Evolutionary conservation across 179 eudicot species (phyloP).

Genomic region (Amaranthus tricolor): DNA sequence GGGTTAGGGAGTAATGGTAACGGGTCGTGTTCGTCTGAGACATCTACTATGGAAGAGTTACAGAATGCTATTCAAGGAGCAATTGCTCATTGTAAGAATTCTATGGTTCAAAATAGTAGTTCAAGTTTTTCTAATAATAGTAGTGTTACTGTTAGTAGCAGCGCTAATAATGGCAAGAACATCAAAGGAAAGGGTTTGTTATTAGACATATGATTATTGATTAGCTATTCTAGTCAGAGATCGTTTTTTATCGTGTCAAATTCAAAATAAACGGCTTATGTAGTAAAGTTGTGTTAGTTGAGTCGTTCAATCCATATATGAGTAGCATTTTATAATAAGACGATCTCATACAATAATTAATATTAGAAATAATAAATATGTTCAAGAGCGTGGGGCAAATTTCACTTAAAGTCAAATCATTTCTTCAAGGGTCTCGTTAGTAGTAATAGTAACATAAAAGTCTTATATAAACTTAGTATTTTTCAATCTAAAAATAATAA

Average conservation of each 20-base stretch:
- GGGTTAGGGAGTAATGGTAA: conserved; percentile 5
- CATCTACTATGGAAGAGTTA: conserved; percentile 85
- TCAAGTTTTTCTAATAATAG: conserved; percentile 14
- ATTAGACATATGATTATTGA: conserved; percentile 10
- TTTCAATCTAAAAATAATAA: too few species aligned
- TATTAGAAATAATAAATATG: too few species aligned
- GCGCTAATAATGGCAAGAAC: background rate
- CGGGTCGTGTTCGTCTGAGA: conserved; percentile 24
- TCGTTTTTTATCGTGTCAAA: too few species aligned
- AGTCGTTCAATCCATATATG: too few species aligned
- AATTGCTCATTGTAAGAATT: conserved; percentile 88
- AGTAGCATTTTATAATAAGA: too few species aligned
- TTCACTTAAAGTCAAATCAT: too few species aligned
- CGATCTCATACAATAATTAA: too few species aligned
- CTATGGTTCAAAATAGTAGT: conserved; percentile 51
- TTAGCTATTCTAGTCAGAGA: too few species aligned
- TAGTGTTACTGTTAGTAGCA: background rate
- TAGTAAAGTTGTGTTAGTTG: too few species aligned
- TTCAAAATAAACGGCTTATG: too few species aligned
- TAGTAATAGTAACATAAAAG: background rate
- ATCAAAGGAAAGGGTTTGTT: conserved; percentile 19
- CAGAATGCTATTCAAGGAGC: conserved; percentile 97
- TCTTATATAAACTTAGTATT: too few species aligned
- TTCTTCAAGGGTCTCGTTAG: background rate
- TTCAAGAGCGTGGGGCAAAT: fast-evolving